Percentiles rank a stretch among this genome's conserved stretches.
phyloP scores from a whole-genome alignment of 139 green algal species.

The Chloropicon primus region DNA sequence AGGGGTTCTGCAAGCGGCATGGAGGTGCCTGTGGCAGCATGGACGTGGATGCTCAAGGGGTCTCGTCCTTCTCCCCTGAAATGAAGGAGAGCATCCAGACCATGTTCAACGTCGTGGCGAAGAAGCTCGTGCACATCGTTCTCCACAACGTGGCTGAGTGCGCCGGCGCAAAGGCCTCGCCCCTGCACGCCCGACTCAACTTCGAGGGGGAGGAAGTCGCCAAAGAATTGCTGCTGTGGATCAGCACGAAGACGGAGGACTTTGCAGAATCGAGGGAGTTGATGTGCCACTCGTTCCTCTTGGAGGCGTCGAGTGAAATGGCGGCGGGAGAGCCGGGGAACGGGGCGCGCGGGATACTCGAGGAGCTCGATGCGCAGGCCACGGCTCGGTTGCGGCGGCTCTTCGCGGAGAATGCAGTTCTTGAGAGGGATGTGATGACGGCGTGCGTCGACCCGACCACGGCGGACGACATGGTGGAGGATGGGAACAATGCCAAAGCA shows the following conservation, averaged over 20 bases:
- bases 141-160: neutral
- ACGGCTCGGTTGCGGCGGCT: neutral
- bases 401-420: neutral
- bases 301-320: too few species aligned
- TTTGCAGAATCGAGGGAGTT: neutral
- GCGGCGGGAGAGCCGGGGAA: neutral
- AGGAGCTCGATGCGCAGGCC: neutral
- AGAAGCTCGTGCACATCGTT: neutral
- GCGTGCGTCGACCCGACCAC: too few species aligned
- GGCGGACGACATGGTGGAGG: too few species aligned
- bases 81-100: neutral
- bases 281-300: neutral
- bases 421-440: neutral
- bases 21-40: neutral
- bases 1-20: conserved; percentile 8
- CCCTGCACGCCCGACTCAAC: neutral
- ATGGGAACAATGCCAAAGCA: too few species aligned
- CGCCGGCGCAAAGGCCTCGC: neutral
- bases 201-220: neutral
- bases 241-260: neutral
- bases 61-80: neutral
- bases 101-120: neutral
- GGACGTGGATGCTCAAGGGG: too few species aligned
- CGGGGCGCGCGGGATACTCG: neutral
- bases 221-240: neutral